Base-by-base conservation (phyloP, 192 early-diverging fungal genomes). In the Backusella mclennaniae region DNA sequence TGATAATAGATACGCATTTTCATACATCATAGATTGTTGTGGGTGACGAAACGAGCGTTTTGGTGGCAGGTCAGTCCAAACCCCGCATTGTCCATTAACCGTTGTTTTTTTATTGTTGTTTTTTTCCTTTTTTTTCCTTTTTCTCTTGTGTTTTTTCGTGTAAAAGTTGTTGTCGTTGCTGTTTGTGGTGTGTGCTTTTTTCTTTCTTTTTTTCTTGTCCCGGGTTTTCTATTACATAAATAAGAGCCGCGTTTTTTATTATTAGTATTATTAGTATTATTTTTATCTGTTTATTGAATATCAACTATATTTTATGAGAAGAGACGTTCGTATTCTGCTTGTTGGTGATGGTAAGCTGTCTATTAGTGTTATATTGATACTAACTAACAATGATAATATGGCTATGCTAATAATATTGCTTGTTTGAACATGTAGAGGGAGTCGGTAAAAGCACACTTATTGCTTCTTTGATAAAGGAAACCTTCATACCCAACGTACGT, bases 371-470 rank as follows among this genome's bases (percentile, higher is more conserved):
- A 3, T 49, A 7, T 49, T 44, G 42, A 33, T 33, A 33, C 12
- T 44, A 14, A 17, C 42, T 3, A 33, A 3, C 33, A 33, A 33
- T 33, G 3, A 44, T 19, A 19, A 2, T 19, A 6, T 49, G 19
- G 1, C n/a, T 6, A 21, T 53, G 8, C 53, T 59, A 7, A 21
- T 53, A 53, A 53, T 53, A 21, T 3, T 33, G 6, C 19, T 53
- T 74, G 21, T 53, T 46, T 68, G 21, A 23, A 73, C 33, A 33
- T 33, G n/a, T 73, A 92, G 93, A 95, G 81, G 91, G 91, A 52
- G 96, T 97, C 70, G 98, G 98, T 69, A 99, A 99, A 80, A 96
- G 95, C 82, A 96, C 98, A 31, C 83, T 99, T 74, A 95, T 99
- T 73, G 97, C 96, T 35, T 93, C 96, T 15, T 92, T 99, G 49